A percentile compares a stretch with the other conserved stretches of the same genome.
Conservation (phyloP, 306 rosid genomes). For the Corylus avellana region DNA sequence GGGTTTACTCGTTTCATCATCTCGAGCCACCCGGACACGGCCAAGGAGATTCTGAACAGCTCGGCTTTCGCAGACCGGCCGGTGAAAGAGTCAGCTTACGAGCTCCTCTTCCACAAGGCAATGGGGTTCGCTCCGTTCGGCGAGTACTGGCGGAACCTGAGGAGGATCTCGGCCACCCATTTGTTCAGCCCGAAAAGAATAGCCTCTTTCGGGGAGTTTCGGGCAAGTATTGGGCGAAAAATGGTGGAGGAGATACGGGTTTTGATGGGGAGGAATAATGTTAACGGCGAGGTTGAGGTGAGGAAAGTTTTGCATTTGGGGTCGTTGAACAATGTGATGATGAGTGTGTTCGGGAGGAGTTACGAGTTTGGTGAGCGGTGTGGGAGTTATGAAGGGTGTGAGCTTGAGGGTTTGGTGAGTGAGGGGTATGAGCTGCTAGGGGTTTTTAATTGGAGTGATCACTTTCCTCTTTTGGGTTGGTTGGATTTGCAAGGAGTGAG, state of each 20-base stretch:
- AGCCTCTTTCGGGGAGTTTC: slow-evolving; percentile 28
- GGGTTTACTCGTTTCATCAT: slow-evolving; percentile 70
- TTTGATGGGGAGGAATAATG: slow-evolving; percentile 29
- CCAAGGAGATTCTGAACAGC: slow-evolving; percentile 64
- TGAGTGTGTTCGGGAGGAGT: slow-evolving; percentile 66
- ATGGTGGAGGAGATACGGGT: slow-evolving; percentile 38
- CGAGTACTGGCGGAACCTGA: slow-evolving; percentile 73
- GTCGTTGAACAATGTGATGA: slow-evolving; percentile 69
- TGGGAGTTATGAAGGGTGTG: slow-evolving; percentile 23
- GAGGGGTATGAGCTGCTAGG: slow-evolving; percentile 84
- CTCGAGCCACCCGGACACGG: slow-evolving; percentile 58
- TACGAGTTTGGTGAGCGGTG: slow-evolving; percentile 44
- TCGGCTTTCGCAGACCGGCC: slow-evolving; percentile 70
- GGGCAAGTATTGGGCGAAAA: slow-evolving; percentile 36
- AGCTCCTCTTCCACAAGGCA: slow-evolving; percentile 70
- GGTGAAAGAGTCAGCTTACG: slow-evolving; percentile 70
- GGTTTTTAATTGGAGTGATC: slow-evolving; percentile 73
- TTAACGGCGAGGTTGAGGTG: slow-evolving; percentile 41
- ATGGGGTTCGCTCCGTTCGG: slow-evolving; percentile 87
- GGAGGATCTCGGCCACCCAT: slow-evolving; percentile 62
- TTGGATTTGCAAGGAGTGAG: slow-evolving; percentile 76
- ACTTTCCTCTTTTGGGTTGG: slow-evolving; percentile 62
- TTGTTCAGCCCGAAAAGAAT: slow-evolving; percentile 60
- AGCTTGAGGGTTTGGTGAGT: slow-evolving; percentile 56
- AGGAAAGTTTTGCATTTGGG: slow-evolving; percentile 59